A percentile compares a stretch with the other conserved stretches of the same genome.
These are phyloP conservation scores for Hansenula anomala DNA, from an alignment of 1,139 yeast species.

Conservation along the genomic window DNA sequence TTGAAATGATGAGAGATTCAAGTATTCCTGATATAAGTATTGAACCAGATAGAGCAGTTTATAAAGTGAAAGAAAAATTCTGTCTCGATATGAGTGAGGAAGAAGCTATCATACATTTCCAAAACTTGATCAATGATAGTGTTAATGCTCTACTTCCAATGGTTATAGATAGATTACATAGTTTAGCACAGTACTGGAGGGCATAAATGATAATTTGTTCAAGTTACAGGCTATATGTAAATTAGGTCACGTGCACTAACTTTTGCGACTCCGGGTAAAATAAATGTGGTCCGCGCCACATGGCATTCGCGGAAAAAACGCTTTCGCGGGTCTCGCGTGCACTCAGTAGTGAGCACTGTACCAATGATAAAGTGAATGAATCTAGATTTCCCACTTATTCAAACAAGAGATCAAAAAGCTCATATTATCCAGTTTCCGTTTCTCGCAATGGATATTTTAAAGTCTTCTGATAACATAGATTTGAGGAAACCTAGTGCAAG, in stretches of 20 bases:
- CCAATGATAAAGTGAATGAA: too few species aligned
- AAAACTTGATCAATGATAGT: constrained; percentile 86
- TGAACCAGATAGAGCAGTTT: constrained; percentile 74
- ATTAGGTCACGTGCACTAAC: too few species aligned
- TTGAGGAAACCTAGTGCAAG: constrained; percentile 37
- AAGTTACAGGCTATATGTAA: too few species aligned
- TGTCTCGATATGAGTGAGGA: constrained; percentile 92
- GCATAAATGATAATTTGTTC: constrained; percentile 44
- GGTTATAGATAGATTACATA: constrained; percentile 91
- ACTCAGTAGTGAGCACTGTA: too few species aligned
- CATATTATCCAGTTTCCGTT: too few species aligned
- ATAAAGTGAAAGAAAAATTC: constrained; percentile 91
- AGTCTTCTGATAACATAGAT: constrained; percentile 22
- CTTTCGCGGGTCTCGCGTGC: too few species aligned
- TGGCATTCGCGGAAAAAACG: too few species aligned
- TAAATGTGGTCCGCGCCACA: too few species aligned
- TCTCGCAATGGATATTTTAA: background rate
- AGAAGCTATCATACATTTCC: constrained; percentile 92
- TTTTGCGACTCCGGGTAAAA: too few species aligned
- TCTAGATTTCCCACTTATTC: too few species aligned
- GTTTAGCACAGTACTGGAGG: constrained; percentile 96
- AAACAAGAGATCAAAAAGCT: too few species aligned
- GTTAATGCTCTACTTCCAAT: constrained; percentile 92
- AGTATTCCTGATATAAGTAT: constrained; percentile 82
- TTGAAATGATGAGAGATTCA: constrained; percentile 92